These are phyloP conservation scores for Pseudoturritis turrita DNA, from an alignment of 345 rosid species.

Conservation along the genomic window DNA sequence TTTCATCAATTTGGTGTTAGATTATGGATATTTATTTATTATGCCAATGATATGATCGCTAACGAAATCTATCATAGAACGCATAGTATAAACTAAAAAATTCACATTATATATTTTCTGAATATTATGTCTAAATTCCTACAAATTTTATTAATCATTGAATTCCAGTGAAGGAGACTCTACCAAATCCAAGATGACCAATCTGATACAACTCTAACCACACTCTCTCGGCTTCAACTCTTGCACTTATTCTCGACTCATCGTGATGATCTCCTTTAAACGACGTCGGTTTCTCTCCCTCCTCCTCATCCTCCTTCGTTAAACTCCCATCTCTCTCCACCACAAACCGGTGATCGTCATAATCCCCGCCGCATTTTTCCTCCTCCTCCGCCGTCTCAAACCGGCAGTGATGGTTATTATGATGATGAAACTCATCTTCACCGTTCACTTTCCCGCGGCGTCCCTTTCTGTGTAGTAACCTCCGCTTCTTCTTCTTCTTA, in stretches of 20 bases:
- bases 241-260: conserved; percentile 36
- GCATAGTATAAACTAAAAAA: not conserved
- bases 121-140: not conserved
- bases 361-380: conserved; percentile 8
- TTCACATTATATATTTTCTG: not conserved
- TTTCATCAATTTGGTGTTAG: not conserved
- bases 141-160: conserved; percentile 13
- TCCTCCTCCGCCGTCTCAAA: conserved; percentile 25
- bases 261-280: conserved; percentile 23
- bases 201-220: conserved; percentile 74
- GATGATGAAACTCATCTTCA: conserved; percentile 18
- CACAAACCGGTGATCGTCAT: conserved; percentile 29
- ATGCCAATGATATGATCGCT: not conserved
- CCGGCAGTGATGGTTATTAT: not conserved
- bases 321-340: conserved; percentile 40
- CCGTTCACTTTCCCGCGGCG: not conserved
- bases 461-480: not conserved
- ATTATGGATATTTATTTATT: not conserved
- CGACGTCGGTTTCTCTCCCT: conserved; percentile 13
- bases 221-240: conserved; percentile 57
- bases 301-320: conserved; percentile 22
- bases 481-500: conserved; percentile 24
- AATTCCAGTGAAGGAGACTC: conserved; percentile 68
- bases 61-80: not conserved
- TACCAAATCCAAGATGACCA: conserved; percentile 88